Base-by-base conservation (phyloP, 345 rosid species). In the Lepidium didymum region DNA sequence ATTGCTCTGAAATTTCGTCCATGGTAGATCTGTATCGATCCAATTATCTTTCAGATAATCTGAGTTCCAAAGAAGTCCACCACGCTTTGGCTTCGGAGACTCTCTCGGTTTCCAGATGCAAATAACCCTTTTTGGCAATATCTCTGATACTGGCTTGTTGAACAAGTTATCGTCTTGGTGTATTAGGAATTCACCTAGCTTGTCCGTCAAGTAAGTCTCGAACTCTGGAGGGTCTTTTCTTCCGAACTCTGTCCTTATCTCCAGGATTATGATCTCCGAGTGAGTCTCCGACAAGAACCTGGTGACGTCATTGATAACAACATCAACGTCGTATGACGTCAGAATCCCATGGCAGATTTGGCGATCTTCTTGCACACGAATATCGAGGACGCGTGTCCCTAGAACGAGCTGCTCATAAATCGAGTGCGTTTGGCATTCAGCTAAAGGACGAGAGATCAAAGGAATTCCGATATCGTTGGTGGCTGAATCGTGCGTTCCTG, bases 401-500 rank as follows among this genome's bases (percentile, higher is more conserved):
- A 23, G 33, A 10, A 76, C 82, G n/a, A 92, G 88, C 78, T 92
- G 98, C 1, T 75, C 45, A 77, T 84, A 90, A 62, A 90, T 77
- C 7, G 96, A 80, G 56, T 81, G 61, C 10, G 93, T 78, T 36
- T 92, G 97, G 68, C 98, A 92, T 59, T 90, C 96, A 19, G 86
- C 96, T 10, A 90, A 80, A 2, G 91, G 95, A 31, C 96, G 88
- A 42, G 86, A 49, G 43, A 92, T 38, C 23, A 71, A 56, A 1
- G 81, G 89, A 13, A 86, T 59, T 7, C 98, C 98, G 58, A 92
- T 90, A 63, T 79, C 84, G 69, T 92, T 75, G 10, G 97, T 90
- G 4, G 98, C 98, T 5, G 96, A 87, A 67, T 92, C 91, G 44
- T 92, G 98, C 3, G 97, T 85, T 33, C 97, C 98, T 1, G 97